These are phyloP conservation scores for Apiospora aurea DNA, from an alignment of 2,329 filamentous ascomycete genomes.

Conservation along the genomic window DNA sequence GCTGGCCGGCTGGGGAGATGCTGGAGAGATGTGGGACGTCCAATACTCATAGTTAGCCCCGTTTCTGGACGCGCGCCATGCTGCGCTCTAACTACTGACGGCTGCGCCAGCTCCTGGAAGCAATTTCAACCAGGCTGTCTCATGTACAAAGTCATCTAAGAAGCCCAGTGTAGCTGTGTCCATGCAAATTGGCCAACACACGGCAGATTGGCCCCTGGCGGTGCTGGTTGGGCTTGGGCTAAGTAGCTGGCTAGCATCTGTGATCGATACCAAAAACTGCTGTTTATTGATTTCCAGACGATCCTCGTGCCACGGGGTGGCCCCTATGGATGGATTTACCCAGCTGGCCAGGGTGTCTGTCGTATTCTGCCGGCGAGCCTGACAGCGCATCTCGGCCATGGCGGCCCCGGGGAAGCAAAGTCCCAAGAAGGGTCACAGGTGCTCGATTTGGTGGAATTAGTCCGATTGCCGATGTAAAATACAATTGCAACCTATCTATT, in stretches of 20 bases:
- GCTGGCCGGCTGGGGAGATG: not conserved
- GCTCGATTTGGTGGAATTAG: slow-evolving; percentile 1
- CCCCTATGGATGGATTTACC: not conserved
- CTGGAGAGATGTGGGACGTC: slow-evolving; percentile 4
- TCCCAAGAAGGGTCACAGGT: not conserved
- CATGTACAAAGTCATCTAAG: not conserved
- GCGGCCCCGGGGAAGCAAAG: not conserved
- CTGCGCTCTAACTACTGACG: not conserved
- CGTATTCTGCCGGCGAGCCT: slow-evolving; percentile 2
- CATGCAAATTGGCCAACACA: slow-evolving; percentile 6
- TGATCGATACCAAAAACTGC: not conserved
- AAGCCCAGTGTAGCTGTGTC: not conserved
- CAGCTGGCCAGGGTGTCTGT: slow-evolving; percentile 3
- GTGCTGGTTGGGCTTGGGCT: not conserved
- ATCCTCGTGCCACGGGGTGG: not conserved
- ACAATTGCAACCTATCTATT: not conserved
- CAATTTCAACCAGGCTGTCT: not conserved
- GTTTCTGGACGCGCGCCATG: not conserved
- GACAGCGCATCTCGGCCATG: not conserved
- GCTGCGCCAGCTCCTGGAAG: slow-evolving; percentile 7
- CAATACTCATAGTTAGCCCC: not conserved
- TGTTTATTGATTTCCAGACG: not conserved
- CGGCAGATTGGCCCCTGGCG: slow-evolving; percentile 12
- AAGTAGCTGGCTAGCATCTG: not conserved
- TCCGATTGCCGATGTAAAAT: slow-evolving; percentile 8